These are phyloP conservation scores for Nasturtium officinale DNA, from an alignment of 345 rosid species.

Conservation along the genomic window DNA sequence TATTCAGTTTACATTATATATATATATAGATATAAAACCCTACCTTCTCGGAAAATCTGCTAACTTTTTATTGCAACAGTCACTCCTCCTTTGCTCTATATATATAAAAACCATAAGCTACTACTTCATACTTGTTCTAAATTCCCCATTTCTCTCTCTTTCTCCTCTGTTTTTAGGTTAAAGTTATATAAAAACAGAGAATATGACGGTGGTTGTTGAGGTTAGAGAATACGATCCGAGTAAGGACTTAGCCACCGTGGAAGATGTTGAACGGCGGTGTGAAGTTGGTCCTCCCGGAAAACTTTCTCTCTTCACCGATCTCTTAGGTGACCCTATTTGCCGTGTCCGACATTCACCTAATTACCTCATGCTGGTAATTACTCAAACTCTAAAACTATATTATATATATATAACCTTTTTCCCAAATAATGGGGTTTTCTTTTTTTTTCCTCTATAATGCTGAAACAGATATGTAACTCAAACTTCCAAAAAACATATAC, in stretches of 20 bases:
- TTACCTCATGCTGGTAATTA: constrained; percentile 89
- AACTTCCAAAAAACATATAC: not conserved
- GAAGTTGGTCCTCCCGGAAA: constrained; percentile 67
- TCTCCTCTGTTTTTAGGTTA: constrained; percentile 1
- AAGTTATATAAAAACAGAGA: constrained; percentile 10
- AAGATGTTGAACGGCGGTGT: constrained; percentile 77
- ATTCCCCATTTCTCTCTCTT: not conserved
- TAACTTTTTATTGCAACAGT: constrained; percentile 23
- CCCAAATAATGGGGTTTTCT: not conserved
- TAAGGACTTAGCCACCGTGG: constrained; percentile 61
- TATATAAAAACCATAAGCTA: constrained; percentile 34
- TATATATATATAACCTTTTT: too few species aligned
- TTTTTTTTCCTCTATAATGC: too few species aligned
- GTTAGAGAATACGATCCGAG: constrained; percentile 73
- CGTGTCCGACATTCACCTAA: constrained; percentile 97
- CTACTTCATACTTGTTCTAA: constrained; percentile 28
- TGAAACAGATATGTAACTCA: not conserved
- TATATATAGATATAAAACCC: not conserved
- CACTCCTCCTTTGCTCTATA: constrained; percentile 17
- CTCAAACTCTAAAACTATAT: not conserved
- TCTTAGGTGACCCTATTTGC: constrained; percentile 92
- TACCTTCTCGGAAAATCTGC: constrained; percentile 37
- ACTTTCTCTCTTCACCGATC: constrained; percentile 86
- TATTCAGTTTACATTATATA: not conserved
- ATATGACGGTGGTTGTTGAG: constrained; percentile 43